Conservation (phyloP, 2,329 filamentous ascomycete species). For the Ophiostoma sp. region DNA sequence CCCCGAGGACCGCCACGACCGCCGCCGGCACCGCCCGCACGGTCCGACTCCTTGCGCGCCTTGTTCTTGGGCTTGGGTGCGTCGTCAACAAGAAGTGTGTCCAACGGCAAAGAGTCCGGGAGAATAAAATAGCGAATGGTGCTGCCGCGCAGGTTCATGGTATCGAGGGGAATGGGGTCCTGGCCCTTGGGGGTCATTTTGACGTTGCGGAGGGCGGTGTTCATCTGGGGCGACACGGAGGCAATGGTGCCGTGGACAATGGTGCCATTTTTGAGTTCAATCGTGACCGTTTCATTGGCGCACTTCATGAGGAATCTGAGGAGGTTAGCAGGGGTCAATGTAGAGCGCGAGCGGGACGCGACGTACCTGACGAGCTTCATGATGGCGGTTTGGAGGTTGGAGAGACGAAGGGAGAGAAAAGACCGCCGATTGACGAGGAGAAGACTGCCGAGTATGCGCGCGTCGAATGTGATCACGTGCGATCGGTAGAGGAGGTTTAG, state of each 20-base stretch:
- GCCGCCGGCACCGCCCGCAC: constrained; percentile 52
- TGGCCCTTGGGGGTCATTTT: constrained; percentile 94
- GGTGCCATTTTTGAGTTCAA: constrained; percentile 98
- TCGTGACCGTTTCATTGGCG: constrained; percentile 95
- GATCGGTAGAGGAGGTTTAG: not conserved
- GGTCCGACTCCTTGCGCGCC: constrained; percentile 84
- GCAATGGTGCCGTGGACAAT: constrained; percentile 97
- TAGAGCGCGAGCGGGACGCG: constrained; percentile 8
- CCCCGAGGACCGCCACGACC: constrained; percentile 40
- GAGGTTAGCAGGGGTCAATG: constrained; percentile 36
- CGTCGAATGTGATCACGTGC: not conserved
- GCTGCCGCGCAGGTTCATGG: constrained; percentile 94
- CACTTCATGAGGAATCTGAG: constrained; percentile 98
- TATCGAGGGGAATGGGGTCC: constrained; percentile 84
- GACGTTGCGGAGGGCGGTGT: constrained; percentile 90
- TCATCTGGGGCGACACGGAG: constrained; percentile 97
- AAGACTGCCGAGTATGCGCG: not conserved
- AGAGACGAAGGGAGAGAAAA: not conserved
- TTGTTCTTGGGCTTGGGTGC: constrained; percentile 99
- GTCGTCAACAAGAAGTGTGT: constrained; percentile 94
- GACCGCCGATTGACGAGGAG: not conserved
- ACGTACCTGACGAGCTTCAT: constrained; percentile 98
- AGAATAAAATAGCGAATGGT: constrained; percentile 97
- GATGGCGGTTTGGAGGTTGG: constrained; percentile 43
- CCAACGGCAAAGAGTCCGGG: constrained; percentile 89